These are phyloP conservation scores for Diaporthe ampelina DNA, from an alignment of 2,329 filamentous ascomycete species.

Conservation along the genomic window DNA sequence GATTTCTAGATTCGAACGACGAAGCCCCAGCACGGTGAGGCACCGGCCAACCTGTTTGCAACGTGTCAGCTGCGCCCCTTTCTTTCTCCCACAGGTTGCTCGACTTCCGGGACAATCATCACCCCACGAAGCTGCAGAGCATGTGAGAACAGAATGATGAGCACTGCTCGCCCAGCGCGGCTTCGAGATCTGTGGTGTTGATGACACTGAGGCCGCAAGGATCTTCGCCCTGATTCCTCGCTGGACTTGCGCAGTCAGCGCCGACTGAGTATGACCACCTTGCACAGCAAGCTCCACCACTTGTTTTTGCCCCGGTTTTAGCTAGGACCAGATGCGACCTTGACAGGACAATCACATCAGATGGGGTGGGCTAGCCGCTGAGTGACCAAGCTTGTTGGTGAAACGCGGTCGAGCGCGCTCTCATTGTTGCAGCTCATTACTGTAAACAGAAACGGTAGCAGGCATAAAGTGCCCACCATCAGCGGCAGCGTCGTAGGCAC, in stretches of 20 bases:
- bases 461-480: background rate
- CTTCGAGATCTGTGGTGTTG: background rate
- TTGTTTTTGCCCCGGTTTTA: constrained; percentile 21
- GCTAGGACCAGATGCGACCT: background rate
- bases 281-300: constrained; percentile 2
- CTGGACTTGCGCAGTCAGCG: background rate
- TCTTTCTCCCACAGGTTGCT: background rate
- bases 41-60: background rate
- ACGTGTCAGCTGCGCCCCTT: constrained; percentile 6
- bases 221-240: background rate
- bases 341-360: constrained; percentile 4
- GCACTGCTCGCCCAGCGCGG: background rate
- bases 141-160: background rate
- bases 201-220: background rate
- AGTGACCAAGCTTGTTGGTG: background rate
- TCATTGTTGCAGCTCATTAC: background rate
- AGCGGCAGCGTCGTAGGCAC: background rate
- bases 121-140: background rate
- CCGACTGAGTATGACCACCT: constrained; percentile 9
- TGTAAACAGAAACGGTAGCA: background rate
- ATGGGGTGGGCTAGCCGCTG: background rate
- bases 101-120: background rate
- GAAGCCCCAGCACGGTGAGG: constrained; percentile 25
- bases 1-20: constrained; percentile 8
- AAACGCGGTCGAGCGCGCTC: background rate